Percentiles rank a stretch among this genome's conserved stretches.
Evolutionary conservation across 176 grass and related monocot genomes (phyloP).

Genomic region (Hsuehochloa calcarea): DNA sequence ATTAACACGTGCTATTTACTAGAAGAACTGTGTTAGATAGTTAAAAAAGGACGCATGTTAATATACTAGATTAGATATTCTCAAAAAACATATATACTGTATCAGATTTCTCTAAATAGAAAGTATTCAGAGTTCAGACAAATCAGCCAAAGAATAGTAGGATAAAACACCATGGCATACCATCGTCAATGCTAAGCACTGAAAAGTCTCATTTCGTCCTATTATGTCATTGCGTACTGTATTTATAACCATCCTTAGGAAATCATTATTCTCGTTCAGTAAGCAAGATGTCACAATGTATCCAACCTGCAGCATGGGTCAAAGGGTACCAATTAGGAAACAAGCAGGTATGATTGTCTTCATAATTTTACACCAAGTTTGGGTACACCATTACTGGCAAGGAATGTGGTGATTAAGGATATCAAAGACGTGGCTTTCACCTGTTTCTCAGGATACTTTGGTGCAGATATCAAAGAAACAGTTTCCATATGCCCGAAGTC

Average conservation of each 20-base stretch:
- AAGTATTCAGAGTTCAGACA: constrained; percentile 8
- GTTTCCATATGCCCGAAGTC: constrained; percentile 95
- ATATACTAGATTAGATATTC: background rate
- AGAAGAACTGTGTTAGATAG: background rate
- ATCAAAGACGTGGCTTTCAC: constrained; percentile 45
- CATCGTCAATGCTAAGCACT: constrained; percentile 98
- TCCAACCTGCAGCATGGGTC: constrained; percentile 68
- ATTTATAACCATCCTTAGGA: constrained; percentile 97
- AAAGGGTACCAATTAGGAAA: constrained; percentile 31
- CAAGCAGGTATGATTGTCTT: background rate
- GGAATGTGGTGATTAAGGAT: background rate
- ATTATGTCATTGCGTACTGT: constrained; percentile 99
- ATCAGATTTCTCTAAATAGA: background rate
- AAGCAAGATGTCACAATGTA: constrained; percentile 97
- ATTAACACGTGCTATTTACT: background rate
- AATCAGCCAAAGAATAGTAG: constrained; percentile 3
- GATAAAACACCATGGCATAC: constrained; percentile 49
- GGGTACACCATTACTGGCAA: background rate
- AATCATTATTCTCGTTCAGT: constrained; percentile 95
- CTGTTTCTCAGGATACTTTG: constrained; percentile 99
- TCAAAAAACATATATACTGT: background rate
- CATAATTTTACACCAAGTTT: background rate
- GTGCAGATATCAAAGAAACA: constrained; percentile 98
- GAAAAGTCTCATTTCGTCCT: constrained; percentile 95
- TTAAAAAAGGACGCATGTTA: constrained; percentile 14